Percentiles rank a stretch among this genome's conserved stretches.
Conservation (phyloP, 2,329 filamentous ascomycete species). For the Huntiella moniliformis region DNA sequence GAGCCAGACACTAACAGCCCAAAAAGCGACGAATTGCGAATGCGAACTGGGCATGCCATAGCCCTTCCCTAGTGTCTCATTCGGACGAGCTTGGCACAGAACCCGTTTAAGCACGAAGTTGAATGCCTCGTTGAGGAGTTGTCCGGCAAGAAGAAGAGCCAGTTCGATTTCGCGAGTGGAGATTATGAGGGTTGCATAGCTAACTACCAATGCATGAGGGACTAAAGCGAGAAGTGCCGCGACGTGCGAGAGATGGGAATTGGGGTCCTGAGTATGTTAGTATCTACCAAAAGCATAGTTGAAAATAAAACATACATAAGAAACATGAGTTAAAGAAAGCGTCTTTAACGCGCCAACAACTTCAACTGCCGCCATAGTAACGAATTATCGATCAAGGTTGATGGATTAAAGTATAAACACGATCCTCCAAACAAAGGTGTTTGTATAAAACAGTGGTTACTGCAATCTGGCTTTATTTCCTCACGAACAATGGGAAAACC, state of each 20-base stretch:
- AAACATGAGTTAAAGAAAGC: constrained; percentile 84
- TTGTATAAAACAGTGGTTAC: too few relatives aligned
- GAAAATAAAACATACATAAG: constrained; percentile 50
- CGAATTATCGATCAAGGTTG: too few relatives aligned
- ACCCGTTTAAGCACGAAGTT: constrained; percentile 81
- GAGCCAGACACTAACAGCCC: constrained; percentile 63
- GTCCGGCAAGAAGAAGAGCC: constrained; percentile 72
- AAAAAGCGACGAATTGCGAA: constrained; percentile 86
- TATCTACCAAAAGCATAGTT: background rate
- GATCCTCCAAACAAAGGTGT: too few relatives aligned
- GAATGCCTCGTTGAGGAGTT: constrained; percentile 75
- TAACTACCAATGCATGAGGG: constrained; percentile 75
- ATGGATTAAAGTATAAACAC: too few relatives aligned
- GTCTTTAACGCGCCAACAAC: too few relatives aligned
- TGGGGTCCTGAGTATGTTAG: constrained; percentile 47
- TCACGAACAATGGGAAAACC: too few relatives aligned
- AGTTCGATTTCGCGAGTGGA: constrained; percentile 83
- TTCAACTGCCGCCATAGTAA: too few relatives aligned
- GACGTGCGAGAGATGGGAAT: constrained; percentile 64
- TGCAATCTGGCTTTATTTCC: too few relatives aligned
- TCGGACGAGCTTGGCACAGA: constrained; percentile 81
- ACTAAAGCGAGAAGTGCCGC: constrained; percentile 90
- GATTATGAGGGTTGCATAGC: constrained; percentile 81
- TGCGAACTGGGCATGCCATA: constrained; percentile 96
- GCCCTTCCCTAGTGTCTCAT: constrained; percentile 70